Conservation (phyloP, 768 basidiomycete genomes). For the Boletus huronensis region DNA sequence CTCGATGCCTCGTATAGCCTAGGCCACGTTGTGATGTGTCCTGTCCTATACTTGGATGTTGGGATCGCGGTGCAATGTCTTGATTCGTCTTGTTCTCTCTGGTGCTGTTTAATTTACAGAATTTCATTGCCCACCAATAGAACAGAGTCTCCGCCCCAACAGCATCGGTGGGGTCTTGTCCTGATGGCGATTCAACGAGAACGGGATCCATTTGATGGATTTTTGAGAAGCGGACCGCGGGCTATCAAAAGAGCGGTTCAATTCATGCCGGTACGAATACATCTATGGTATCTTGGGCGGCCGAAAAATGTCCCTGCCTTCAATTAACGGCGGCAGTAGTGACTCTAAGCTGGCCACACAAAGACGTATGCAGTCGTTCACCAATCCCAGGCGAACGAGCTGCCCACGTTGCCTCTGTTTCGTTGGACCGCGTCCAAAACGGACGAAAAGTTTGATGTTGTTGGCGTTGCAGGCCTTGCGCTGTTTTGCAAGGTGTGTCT, state of each 20-base stretch:
- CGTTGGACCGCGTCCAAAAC: background rate
- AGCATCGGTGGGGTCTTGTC: background rate
- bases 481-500: slow-evolving; percentile 19
- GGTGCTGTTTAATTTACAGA: slow-evolving; percentile 14
- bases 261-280: background rate
- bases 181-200: slow-evolving; percentile 12
- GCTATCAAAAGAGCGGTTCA: slow-evolving; percentile 1
- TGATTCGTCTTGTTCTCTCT: slow-evolving; percentile 7
- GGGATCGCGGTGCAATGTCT: slow-evolving; percentile 12
- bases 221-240: slow-evolving; percentile 20
- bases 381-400: slow-evolving; percentile 4
- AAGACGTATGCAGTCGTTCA: slow-evolving; percentile 7
- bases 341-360: slow-evolving; percentile 1
- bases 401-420: slow-evolving; percentile 4
- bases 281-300: slow-evolving; percentile 1
- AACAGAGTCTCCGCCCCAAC: background rate
- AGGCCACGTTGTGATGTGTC: slow-evolving; percentile 2
- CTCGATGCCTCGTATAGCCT: slow-evolving; percentile 1
- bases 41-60: slow-evolving; percentile 13
- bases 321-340: background rate
- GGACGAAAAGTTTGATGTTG: slow-evolving; percentile 1
- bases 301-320: background rate
- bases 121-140: background rate
- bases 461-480: slow-evolving; percentile 12
- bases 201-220: slow-evolving; percentile 49